Conservation (phyloP, 805 yeast species). For the Hemisphaericaspora nanyangensis region DNA sequence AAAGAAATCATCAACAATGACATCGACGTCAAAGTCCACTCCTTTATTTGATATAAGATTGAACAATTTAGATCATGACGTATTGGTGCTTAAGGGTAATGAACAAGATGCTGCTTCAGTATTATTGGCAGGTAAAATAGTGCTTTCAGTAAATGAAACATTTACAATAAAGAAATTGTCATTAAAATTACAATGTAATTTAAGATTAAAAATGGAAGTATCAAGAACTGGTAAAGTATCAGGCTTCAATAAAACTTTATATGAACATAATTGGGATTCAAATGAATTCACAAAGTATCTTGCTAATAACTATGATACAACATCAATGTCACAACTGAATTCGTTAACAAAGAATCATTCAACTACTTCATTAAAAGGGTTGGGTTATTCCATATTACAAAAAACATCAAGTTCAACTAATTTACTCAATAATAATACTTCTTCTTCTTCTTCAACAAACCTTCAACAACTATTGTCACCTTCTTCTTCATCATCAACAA, state of each 20-base stretch:
- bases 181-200: constrained; percentile 62
- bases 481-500: constrained; percentile 12
- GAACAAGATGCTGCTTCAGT: constrained; percentile 76
- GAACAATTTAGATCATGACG: constrained; percentile 69
- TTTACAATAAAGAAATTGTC: constrained; percentile 60
- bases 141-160: constrained; percentile 72
- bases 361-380: constrained; percentile 36
- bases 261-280: constrained; percentile 77
- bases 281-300: constrained; percentile 48
- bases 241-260: constrained; percentile 58
- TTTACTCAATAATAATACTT: constrained; percentile 4
- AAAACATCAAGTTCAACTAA: constrained; percentile 10
- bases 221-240: constrained; percentile 35
- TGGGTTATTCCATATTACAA: constrained; percentile 1
- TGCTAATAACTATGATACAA: constrained; percentile 26
- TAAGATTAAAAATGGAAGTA: constrained; percentile 58
- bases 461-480: constrained; percentile 13
- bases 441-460: constrained; percentile 6
- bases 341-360: constrained; percentile 39
- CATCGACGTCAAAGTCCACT: constrained; percentile 23
- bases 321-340: constrained; percentile 16
- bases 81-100: constrained; percentile 74
- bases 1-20: background rate
- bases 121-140: constrained; percentile 72
- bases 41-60: constrained; percentile 50